These are phyloP conservation scores for Leccinellum albellum DNA, from an alignment of 768 basidiomycete species.

Conservation along the genomic window DNA sequence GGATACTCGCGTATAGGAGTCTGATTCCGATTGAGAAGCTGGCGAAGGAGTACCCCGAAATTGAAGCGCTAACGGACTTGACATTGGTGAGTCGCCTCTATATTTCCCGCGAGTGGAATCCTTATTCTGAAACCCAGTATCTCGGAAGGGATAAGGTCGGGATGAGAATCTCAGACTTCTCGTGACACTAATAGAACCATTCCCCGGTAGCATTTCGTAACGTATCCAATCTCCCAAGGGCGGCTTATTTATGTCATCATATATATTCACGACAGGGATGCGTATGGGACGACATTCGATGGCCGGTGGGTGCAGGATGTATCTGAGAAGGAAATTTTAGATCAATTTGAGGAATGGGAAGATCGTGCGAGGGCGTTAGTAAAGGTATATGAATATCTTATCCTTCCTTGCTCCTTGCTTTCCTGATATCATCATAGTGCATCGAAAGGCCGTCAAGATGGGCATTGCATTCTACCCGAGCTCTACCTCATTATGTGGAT, in stretches of 20 bases:
- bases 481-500: constrained; percentile 37
- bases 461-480: constrained; percentile 40
- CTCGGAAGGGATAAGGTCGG: constrained; percentile 21
- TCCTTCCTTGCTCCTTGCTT: too few relatives aligned
- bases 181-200: neutral
- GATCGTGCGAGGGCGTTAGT: constrained; percentile 4
- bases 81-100: constrained; percentile 12
- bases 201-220: constrained; percentile 35
- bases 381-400: constrained; percentile 5
- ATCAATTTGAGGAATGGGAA: constrained; percentile 28
- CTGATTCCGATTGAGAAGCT: constrained; percentile 33
- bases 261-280: constrained; percentile 23
- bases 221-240: constrained; percentile 38
- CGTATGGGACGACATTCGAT: constrained; percentile 31
- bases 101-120: neutral
- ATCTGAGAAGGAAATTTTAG: constrained; percentile 30
- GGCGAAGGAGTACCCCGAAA: constrained; percentile 31
- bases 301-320: constrained; percentile 30
- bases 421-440: constrained; percentile 25
- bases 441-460: constrained; percentile 38
- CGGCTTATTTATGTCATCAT: constrained; percentile 34
- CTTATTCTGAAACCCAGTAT: constrained; percentile 13
- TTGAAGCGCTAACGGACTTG: constrained; percentile 21
- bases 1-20: constrained; percentile 37
- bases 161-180: neutral